phyloP scores from a whole-genome alignment of 208 protist genomes.

The Leptomonas seymouri region DNA sequence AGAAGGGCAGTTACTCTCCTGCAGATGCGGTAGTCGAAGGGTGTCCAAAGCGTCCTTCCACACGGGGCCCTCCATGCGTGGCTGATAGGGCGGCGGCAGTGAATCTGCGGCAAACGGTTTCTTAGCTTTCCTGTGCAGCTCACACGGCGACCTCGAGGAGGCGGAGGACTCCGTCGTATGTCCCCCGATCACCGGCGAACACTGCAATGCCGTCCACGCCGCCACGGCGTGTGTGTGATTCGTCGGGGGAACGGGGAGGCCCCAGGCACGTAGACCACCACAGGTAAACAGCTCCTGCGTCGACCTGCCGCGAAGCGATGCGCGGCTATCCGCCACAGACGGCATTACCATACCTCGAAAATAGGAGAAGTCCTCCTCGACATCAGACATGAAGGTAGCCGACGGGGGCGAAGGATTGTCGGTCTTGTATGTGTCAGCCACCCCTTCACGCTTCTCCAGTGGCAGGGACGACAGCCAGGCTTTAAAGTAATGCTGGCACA shows the following conservation, averaged over 20 bases:
- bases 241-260: slow-evolving; percentile 14
- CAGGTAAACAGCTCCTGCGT: neutral
- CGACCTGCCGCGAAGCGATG: neutral
- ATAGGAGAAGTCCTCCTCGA: neutral
- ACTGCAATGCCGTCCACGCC: slow-evolving; percentile 8
- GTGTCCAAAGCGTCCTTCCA: slow-evolving; percentile 18
- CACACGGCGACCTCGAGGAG: too few relatives aligned
- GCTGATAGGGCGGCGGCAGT: slow-evolving; percentile 5
- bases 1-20: slow-evolving; percentile 12
- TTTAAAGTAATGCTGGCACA: neutral
- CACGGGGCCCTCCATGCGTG: slow-evolving; percentile 20
- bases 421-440: neutral
- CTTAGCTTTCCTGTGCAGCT: neutral
- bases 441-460: neutral
- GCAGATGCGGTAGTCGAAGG: slow-evolving; percentile 14
- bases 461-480: slow-evolving; percentile 5
- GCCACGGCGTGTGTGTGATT: slow-evolving; percentile 20
- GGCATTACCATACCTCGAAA: neutral
- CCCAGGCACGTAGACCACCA: neutral
- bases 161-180: too few relatives aligned
- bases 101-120: neutral
- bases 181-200: neutral
- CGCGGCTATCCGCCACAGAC: neutral
- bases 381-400: neutral
- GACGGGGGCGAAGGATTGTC: neutral